Evolutionary conservation across 2,329 filamentous ascomycete genomes (phyloP).

Genomic region (Bipolaris sorokiniana): DNA sequence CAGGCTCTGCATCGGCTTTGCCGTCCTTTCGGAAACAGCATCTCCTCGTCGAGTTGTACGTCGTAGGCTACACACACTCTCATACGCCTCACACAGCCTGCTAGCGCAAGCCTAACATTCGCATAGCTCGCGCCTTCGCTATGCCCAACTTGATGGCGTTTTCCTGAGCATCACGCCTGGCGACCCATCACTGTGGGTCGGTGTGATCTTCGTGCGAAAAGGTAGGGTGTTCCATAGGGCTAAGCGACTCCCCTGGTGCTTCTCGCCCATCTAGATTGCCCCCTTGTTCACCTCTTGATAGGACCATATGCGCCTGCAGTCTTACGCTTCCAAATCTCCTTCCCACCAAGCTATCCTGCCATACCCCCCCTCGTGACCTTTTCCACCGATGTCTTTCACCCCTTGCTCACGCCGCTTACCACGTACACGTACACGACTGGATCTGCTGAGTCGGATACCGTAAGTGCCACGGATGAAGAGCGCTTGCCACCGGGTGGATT

Average conservation of each 20-base stretch:
- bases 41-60: conserved; percentile 81
- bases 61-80: conserved; percentile 13
- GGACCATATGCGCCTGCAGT: conserved; percentile 89
- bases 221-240: conserved; percentile 60
- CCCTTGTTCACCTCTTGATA: conserved; percentile 52
- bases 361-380: conserved; percentile 87
- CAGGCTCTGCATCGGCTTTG: conserved; percentile 33
- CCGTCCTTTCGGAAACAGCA: conserved; percentile 72
- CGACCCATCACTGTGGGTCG: conserved; percentile 82
- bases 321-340: conserved; percentile 87
- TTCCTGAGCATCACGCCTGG: conserved; percentile 85
- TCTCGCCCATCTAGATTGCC: conserved; percentile 5
- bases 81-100: conserved; percentile 13
- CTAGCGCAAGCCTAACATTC: conserved; percentile 31
- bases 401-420: conserved; percentile 88
- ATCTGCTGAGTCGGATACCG: conserved; percentile 72
- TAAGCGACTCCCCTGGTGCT: conserved; percentile 18
- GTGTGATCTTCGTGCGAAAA: conserved; percentile 88
- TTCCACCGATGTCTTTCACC: conserved; percentile 92
- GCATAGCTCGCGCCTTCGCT: conserved; percentile 76
- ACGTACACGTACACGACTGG: conserved; percentile 91
- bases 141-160: conserved; percentile 82
- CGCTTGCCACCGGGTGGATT: conserved; percentile 86
- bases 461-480: conserved; percentile 83
- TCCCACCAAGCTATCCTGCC: conserved; percentile 78